Percentiles rank a stretch among this genome's conserved stretches.
Conservation (phyloP, 805 yeast genomes). For the Ogataea saltuana region DNA sequence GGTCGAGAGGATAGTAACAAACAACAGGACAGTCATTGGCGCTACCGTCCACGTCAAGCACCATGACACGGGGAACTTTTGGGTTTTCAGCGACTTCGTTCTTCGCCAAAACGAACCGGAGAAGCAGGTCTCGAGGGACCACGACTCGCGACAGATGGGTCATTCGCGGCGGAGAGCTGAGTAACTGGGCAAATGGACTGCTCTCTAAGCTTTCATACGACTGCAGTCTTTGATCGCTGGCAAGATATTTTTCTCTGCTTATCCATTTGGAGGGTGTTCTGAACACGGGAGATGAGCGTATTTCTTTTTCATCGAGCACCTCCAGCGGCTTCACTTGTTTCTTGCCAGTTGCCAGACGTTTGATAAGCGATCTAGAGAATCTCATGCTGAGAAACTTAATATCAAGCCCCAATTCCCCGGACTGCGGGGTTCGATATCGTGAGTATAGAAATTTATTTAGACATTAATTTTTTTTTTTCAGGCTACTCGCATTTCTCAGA, state of each 20-base stretch:
- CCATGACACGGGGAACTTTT: slow-evolving; percentile 10
- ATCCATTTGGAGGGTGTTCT: slow-evolving; percentile 30
- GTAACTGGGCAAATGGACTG: slow-evolving; percentile 41
- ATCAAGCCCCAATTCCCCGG: too few species aligned
- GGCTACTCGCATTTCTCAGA: too few species aligned
- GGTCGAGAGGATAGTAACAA: slow-evolving; percentile 13
- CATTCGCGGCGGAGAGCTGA: slow-evolving; percentile 46
- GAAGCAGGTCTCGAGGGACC: slow-evolving; percentile 42
- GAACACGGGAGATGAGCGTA: slow-evolving; percentile 24
- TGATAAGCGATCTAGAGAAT: slow-evolving; percentile 10
- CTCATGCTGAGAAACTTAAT: slow-evolving; percentile 7
- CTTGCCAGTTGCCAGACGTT: slow-evolving; percentile 5
- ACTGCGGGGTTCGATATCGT: too few species aligned
- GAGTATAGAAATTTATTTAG: too few species aligned
- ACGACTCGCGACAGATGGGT: slow-evolving; percentile 38
- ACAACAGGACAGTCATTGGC: background rate
- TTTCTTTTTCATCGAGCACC: background rate
- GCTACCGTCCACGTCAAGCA: slow-evolving; percentile 14
- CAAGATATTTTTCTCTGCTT: slow-evolving; percentile 12
- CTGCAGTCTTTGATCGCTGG: slow-evolving; percentile 19
- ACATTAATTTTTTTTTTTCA: too few species aligned
- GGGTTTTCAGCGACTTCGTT: slow-evolving; percentile 12
- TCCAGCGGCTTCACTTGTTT: background rate
- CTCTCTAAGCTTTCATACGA: slow-evolving; percentile 27
- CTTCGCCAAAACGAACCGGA: slow-evolving; percentile 33